Evolutionary conservation across 1,284 basidiomycete genomes (phyloP).

Genomic region (Sanguinoderma infundibulare): DNA sequence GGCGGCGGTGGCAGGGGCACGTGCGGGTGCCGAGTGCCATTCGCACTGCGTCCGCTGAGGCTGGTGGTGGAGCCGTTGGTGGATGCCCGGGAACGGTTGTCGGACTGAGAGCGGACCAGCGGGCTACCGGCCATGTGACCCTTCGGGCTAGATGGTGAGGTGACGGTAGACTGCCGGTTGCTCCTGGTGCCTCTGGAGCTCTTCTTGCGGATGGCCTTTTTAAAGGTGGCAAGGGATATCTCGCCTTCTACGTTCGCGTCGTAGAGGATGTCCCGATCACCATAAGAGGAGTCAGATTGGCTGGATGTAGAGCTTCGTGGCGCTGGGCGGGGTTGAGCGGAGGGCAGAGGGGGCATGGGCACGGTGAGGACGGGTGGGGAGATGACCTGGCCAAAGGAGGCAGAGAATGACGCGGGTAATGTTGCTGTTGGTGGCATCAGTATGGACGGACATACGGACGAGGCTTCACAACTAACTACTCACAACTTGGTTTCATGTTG

Average conservation of each 20-base stretch:
- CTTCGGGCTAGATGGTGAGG: background rate
- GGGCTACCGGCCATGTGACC: background rate
- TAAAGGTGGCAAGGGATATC: conserved; percentile 15
- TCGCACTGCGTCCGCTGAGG: background rate
- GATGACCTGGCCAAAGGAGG: conserved; percentile 67
- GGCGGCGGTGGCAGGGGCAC: background rate
- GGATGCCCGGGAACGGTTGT: background rate
- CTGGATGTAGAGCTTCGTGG: conserved; percentile 14
- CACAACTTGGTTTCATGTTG: conserved; percentile 38
- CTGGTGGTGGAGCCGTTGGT: conserved; percentile 3
- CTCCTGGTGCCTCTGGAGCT: background rate
- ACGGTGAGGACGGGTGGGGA: conserved; percentile 64
- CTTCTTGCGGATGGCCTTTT: conserved; percentile 8
- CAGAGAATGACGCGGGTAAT: conserved; percentile 69
- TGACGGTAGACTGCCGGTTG: conserved; percentile 3
- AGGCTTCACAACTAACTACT: background rate
- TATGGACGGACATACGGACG: background rate
- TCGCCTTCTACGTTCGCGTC: conserved; percentile 9
- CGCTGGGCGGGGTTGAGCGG: conserved; percentile 48
- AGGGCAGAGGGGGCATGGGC: conserved; percentile 70
- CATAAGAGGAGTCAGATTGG: conserved; percentile 13
- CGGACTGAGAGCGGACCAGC: conserved; percentile 15
- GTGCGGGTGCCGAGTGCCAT: background rate
- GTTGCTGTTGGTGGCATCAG: conserved; percentile 46
- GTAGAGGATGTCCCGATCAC: conserved; percentile 7